A percentile compares a stretch with the other conserved stretches of the same genome.
phyloP scores from a whole-genome alignment of 1,284 basidiomycete species.

The Quambalaria eucalypti region DNA sequence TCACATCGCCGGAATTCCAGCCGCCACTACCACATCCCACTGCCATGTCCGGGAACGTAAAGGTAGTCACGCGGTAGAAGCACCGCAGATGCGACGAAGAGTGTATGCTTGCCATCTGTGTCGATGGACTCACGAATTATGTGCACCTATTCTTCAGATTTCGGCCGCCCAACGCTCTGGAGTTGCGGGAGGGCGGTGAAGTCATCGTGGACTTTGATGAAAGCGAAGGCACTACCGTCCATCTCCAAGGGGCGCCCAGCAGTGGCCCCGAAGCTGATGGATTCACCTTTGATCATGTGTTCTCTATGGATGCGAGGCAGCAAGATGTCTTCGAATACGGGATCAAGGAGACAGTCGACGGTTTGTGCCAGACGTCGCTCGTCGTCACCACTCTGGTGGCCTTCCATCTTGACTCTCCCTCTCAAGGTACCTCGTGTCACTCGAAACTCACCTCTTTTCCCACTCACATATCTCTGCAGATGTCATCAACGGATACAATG shows the following conservation, averaged over 20 bases:
- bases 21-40: neutral
- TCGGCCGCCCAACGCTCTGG: constrained; percentile 86
- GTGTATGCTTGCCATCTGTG: neutral
- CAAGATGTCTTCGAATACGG: constrained; percentile 97
- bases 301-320: constrained; percentile 84
- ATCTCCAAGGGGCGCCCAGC: constrained; percentile 48
- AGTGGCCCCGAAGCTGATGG: constrained; percentile 59
- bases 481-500: constrained; percentile 92
- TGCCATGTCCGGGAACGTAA: constrained; percentile 40
- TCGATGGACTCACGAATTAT: neutral
- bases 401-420: neutral
- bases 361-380: constrained; percentile 21
- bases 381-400: constrained; percentile 9
- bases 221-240: constrained; percentile 67
- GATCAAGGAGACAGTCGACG: constrained; percentile 68
- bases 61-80: constrained; percentile 31
- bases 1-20: no score
- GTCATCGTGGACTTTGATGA: constrained; percentile 70
- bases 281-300: constrained; percentile 94
- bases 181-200: constrained; percentile 76
- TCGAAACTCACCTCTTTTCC: no score
- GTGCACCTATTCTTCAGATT: constrained; percentile 60
- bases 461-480: constrained; percentile 64
- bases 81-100: neutral
- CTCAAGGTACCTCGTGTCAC: constrained; percentile 1